phyloP scores from a whole-genome alignment of 352 stramenopile genomes.

The Stramenopiles sp. region DNA sequence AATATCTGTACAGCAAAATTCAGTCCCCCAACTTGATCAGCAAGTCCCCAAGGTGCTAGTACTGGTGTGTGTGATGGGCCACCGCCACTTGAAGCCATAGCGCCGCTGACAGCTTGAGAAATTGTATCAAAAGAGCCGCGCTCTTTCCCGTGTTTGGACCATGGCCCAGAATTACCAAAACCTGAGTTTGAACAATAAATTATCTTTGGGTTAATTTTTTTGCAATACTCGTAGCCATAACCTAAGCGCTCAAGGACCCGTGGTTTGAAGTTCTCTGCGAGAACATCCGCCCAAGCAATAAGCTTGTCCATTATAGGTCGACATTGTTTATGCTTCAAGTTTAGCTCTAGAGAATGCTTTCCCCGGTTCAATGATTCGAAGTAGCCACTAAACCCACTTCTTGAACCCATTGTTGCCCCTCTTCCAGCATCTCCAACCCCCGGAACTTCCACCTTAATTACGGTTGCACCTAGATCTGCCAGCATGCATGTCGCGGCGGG shows the following conservation, averaged over 20 bases:
- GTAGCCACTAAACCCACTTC: conserved; percentile 45
- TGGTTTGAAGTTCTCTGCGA: conserved; percentile 64
- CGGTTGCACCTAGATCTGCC: conserved; percentile 61
- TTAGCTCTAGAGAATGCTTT: conserved; percentile 53
- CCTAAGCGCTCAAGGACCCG: conserved; percentile 60
- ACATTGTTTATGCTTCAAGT: conserved; percentile 46
- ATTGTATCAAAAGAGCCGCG: neutral
- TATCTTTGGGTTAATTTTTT: conserved; percentile 45
- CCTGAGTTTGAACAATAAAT: conserved; percentile 56
- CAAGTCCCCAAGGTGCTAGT: neutral
- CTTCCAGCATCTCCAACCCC: conserved; percentile 48
- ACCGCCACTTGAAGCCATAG: neutral
- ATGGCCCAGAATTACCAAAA: conserved; percentile 55
- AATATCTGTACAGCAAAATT: neutral
- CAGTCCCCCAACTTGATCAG: neutral
- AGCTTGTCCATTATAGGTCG: conserved; percentile 31
- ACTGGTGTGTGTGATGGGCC: neutral
- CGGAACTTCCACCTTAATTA: conserved; percentile 64
- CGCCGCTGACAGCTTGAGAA: neutral
- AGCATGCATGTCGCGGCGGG: conserved; percentile 32
- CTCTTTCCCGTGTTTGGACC: too few species aligned
- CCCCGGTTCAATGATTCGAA: conserved; percentile 64
- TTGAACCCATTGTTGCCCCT: conserved; percentile 36
- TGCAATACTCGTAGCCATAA: conserved; percentile 45
- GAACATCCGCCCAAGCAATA: conserved; percentile 40